A percentile compares a stretch with the other conserved stretches of the same genome.
Conservation (phyloP, 2,329 filamentous ascomycete species). For the Cercospora berteroae region DNA sequence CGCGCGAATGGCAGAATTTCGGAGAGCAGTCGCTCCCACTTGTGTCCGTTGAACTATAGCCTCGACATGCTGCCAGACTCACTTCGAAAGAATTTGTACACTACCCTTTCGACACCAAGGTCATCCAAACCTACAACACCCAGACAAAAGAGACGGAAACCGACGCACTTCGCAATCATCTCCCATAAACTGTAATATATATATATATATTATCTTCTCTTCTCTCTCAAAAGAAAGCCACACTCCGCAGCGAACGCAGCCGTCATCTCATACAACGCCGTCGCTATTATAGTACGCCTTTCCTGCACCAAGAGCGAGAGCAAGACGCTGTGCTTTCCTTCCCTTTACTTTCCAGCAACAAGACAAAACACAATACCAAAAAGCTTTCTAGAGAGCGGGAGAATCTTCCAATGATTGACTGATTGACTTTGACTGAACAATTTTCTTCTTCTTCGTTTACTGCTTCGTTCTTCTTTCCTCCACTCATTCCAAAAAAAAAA, state of each 20-base stretch:
- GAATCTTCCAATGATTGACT: not conserved
- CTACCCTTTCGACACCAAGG: no score
- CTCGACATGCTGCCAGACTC: no score
- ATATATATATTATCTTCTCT: not conserved
- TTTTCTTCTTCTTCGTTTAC: not conserved
- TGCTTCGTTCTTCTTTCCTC: not conserved
- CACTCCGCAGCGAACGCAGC: not conserved
- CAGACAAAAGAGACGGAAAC: not conserved
- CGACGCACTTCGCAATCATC: not conserved
- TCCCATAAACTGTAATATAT: not conserved
- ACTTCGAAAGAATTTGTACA: no score
- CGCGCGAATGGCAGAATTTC: no score
- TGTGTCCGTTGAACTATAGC: no score
- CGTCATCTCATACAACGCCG: not conserved
- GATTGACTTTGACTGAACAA: not conserved
- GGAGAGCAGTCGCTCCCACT: no score
- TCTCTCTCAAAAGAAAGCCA: not conserved
- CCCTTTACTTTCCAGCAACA: not conserved
- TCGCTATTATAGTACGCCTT: not conserved
- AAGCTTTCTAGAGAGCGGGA: not conserved
- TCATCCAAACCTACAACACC: not conserved
- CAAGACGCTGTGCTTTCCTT: not conserved
- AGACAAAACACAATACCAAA: not conserved
- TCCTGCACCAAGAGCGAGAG: not conserved
- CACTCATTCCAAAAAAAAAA: not conserved